Conservation (phyloP, 495 filamentous ascomycete species). For the Talaromyces adpressus region DNA sequence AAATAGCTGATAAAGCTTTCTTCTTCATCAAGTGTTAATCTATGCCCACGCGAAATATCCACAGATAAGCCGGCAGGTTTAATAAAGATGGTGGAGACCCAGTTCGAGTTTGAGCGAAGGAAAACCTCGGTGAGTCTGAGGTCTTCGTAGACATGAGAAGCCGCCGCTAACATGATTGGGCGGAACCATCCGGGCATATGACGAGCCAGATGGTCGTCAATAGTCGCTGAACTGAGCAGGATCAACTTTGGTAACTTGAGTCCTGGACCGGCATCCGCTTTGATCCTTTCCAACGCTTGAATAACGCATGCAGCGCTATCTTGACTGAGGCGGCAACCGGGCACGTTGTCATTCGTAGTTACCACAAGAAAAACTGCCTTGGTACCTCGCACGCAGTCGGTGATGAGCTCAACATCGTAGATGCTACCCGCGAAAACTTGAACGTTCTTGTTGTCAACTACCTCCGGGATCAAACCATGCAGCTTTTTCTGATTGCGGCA, state of each 20-base stretch:
- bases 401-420: constrained; percentile 24
- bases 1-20: constrained; percentile 30
- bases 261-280: constrained; percentile 7
- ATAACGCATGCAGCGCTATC: constrained; percentile 26
- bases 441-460: constrained; percentile 16
- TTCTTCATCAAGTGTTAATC: constrained; percentile 23
- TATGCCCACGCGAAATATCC: constrained; percentile 31
- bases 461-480: constrained; percentile 18
- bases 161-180: not conserved
- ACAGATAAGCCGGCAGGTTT: constrained; percentile 34
- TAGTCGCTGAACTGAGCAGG: constrained; percentile 29
- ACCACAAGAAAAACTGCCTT: constrained; percentile 28
- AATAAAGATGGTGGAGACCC: constrained; percentile 32
- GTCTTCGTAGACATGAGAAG: not conserved
- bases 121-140: constrained; percentile 25
- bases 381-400: constrained; percentile 21
- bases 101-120: constrained; percentile 25
- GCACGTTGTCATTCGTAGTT: constrained; percentile 30
- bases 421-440: constrained; percentile 31
- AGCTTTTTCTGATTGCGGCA: constrained; percentile 32
- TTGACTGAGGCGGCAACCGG: constrained; percentile 23
- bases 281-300: constrained; percentile 17
- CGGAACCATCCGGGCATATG: constrained; percentile 4
- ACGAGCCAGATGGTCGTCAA: constrained; percentile 24
- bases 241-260: constrained; percentile 27